These are phyloP conservation scores for Claviceps purpurea DNA, from an alignment of 2,329 filamentous ascomycete species.

Conservation along the genomic window DNA sequence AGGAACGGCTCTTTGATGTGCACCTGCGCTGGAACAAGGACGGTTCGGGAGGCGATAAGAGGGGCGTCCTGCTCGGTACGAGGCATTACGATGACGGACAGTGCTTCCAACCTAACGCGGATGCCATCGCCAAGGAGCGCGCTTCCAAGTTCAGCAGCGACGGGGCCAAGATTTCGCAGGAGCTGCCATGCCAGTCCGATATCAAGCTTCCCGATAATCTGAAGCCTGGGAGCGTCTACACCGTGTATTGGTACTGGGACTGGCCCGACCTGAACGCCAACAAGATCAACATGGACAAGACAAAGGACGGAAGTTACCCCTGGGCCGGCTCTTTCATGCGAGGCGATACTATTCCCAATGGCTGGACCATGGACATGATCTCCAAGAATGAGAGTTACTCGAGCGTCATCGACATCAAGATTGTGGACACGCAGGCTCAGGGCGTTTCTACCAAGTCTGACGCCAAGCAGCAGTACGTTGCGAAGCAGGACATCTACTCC, in stretches of 20 bases:
- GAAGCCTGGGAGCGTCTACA: conserved; percentile 52
- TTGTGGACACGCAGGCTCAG: conserved; percentile 14
- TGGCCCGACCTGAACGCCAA: conserved; percentile 53
- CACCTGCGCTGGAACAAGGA: conserved; percentile 66
- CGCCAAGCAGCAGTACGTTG: conserved; percentile 16
- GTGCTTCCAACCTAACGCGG: conserved; percentile 68
- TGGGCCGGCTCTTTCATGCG: conserved; percentile 28
- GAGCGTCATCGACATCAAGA: conserved; percentile 27
- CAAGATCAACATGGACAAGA: conserved; percentile 25
- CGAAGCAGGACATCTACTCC: conserved; percentile 26
- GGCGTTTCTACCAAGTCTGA: conserved; percentile 12
- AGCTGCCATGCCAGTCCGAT: conserved; percentile 71
- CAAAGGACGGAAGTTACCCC: conserved; percentile 27
- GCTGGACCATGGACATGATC: conserved; percentile 22
- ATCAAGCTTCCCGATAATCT: conserved; percentile 58
- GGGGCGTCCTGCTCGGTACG: conserved; percentile 61
- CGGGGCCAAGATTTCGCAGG: conserved; percentile 38
- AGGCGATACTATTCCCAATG: conserved; percentile 22
- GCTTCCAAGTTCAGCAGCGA: conserved; percentile 39
- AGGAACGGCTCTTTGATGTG: conserved; percentile 46
- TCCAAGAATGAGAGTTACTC: conserved; percentile 27
- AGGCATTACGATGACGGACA: conserved; percentile 82
- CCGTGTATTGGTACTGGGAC: conserved; percentile 94
- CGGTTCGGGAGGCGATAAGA: conserved; percentile 67
- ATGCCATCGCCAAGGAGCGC: conserved; percentile 44